Conservation (phyloP, 306 rosid genomes). For the Rubus idaeus region DNA sequence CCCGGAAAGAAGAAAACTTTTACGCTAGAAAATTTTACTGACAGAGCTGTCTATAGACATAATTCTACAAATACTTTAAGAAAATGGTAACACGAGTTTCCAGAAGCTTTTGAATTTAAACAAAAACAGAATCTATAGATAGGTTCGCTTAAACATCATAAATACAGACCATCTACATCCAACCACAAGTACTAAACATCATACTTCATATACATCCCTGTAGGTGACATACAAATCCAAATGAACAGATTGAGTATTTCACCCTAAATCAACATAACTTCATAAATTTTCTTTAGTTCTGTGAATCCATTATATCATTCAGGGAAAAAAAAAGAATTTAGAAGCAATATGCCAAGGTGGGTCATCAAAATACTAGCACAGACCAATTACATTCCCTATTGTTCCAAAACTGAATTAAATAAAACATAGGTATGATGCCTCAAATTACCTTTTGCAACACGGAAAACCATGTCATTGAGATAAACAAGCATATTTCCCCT, state of each 20-base stretch:
- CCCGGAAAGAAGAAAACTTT: background rate
- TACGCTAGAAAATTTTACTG: background rate
- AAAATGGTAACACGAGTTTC: background rate
- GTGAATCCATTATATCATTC: background rate
- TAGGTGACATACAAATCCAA: background rate
- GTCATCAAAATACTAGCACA: background rate
- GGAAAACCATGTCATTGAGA: conserved; percentile 72
- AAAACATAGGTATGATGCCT: background rate
- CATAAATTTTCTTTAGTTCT: background rate
- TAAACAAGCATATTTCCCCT: conserved; percentile 67
- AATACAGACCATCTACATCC: background rate
- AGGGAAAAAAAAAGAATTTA: background rate
- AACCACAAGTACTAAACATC: background rate
- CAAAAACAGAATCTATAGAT: background rate
- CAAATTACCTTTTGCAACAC: conserved; percentile 58
- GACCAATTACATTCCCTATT: background rate
- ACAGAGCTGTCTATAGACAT: background rate
- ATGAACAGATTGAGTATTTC: background rate
- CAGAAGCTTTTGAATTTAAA: background rate
- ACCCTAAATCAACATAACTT: background rate
- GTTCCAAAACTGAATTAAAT: background rate
- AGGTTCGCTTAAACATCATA: background rate
- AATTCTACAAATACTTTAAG: background rate
- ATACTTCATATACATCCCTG: background rate
- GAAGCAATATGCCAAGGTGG: background rate